Evolutionary conservation across 192 early-diverging fungal genomes (phyloP).

Genomic region (Coemansia sp.): DNA sequence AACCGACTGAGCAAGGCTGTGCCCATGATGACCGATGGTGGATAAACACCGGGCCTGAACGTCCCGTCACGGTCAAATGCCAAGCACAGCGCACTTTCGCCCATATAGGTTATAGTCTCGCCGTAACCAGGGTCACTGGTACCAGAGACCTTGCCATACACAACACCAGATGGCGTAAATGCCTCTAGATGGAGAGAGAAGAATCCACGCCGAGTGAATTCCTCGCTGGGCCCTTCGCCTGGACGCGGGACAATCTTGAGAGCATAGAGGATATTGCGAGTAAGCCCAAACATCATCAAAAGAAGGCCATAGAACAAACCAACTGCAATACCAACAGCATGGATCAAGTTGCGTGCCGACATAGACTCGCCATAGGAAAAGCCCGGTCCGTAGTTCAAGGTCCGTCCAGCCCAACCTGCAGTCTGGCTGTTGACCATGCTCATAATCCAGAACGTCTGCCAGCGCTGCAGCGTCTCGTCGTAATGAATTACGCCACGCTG

Average conservation of each 20-base stretch:
- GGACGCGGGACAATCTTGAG: conserved; percentile 62
- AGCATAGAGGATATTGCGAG: conserved; percentile 54
- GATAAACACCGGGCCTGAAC: conserved; percentile 72
- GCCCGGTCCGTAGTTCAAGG: conserved; percentile 57
- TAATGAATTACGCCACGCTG: conserved; percentile 41
- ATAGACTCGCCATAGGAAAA: conserved; percentile 70
- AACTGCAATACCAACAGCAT: conserved; percentile 53
- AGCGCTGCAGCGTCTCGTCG: conserved; percentile 44
- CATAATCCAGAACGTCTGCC: conserved; percentile 59
- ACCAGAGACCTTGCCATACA: conserved; percentile 54
- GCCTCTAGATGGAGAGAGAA: conserved; percentile 49
- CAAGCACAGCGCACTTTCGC: conserved; percentile 77
- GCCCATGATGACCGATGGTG: conserved; percentile 83
- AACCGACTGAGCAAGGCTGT: conserved; percentile 67
- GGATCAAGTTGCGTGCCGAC: conserved; percentile 48
- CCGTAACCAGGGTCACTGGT: conserved; percentile 81
- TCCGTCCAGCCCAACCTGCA: conserved; percentile 27
- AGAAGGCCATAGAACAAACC: conserved; percentile 38
- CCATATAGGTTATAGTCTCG: conserved; percentile 78
- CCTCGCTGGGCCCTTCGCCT: conserved; percentile 73
- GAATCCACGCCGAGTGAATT: conserved; percentile 56
- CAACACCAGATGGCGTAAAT: conserved; percentile 19
- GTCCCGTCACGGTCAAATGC: conserved; percentile 61
- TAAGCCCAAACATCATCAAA: conserved; percentile 49
- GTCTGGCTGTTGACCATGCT: conserved; percentile 36